These are phyloP conservation scores for Candolleomyces eurysporus DNA, from an alignment of 768 basidiomycete species.

Conservation along the genomic window DNA sequence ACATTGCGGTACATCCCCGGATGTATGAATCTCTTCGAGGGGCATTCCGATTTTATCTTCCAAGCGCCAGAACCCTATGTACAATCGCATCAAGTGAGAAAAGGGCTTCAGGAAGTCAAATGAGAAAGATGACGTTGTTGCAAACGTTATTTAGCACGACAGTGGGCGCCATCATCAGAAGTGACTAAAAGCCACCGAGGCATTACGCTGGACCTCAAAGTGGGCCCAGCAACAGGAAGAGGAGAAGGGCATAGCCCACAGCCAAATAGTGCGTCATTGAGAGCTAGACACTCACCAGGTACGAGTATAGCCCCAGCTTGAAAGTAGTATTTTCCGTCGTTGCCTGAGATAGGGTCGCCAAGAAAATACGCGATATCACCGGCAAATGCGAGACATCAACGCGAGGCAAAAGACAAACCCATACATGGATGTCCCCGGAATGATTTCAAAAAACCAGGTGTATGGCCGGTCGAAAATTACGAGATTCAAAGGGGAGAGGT, in stretches of 20 bases:
- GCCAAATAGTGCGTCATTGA: not conserved
- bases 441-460: not conserved
- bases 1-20: constrained; percentile 75
- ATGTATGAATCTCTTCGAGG: constrained; percentile 68
- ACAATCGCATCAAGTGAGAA: not conserved
- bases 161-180: not conserved
- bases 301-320: constrained; percentile 71
- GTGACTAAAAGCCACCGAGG: not conserved
- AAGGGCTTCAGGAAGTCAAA: not conserved
- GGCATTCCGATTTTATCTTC: constrained; percentile 72
- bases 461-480: not conserved
- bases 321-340: constrained; percentile 70
- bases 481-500: not conserved
- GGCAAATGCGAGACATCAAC: not conserved
- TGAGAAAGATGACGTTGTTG: constrained; percentile 3
- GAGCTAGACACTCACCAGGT: constrained; percentile 42
- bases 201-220: not conserved
- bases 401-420: not conserved
- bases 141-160: constrained; percentile 10
- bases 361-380: not conserved
- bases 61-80: constrained; percentile 71
- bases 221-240: not conserved
- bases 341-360: constrained; percentile 33
- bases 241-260: not conserved
- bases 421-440: too few relatives aligned